Base-by-base conservation (phyloP, 176 grass and related monocot genomes). In the Chrysopogon serrulatus region DNA sequence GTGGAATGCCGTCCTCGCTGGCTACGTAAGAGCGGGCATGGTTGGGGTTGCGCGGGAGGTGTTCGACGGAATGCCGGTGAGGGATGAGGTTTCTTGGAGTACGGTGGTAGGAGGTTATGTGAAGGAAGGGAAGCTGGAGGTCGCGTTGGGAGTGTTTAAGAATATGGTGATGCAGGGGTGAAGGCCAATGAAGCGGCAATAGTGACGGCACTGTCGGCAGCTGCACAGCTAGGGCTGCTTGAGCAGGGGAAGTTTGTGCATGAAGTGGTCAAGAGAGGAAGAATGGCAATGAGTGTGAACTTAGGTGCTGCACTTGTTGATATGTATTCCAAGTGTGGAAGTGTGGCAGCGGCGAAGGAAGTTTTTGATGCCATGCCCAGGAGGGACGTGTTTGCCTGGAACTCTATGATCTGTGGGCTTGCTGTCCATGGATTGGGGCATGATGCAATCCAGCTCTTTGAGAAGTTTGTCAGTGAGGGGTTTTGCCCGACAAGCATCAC, bases 261-360 rank as follows among this genome's bases (percentile, higher is more conserved):
- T 28, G 47, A 73, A 16, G 86, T 86, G 15, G 73, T 92, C 21
- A 59, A 4, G 65, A 73, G 27, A 4, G 28, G 36, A 65, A 60
- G 60, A 26, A 79, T 86, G n/a, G 47, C 56, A 1, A 35, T 82
- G 39, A 86, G 78, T 54, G 12, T 69, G 24, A 82, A 88, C 37
- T 4, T 94, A 37, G 87, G 85, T 34, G 80, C 87, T 11, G 84
- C 84, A 0, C 67, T 94, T 32, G 82, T 94, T 21, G 92, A 94
- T 81, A 94, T 94, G 92, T 94, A 94, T 80, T 86, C 90, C 12
- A 94, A 94, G 67, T 94, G 90, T 0, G 92, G 92, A 1, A 87
- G 33, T 33, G 43, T 94, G n/a, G 78, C 40, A 6, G 47, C 42
- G 9, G 87, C 92, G 0, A 89, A 73, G 53, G 73, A 87, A 51